phyloP scores from a whole-genome alignment of 208 protist genomes.

The Angomonas desouzai region DNA sequence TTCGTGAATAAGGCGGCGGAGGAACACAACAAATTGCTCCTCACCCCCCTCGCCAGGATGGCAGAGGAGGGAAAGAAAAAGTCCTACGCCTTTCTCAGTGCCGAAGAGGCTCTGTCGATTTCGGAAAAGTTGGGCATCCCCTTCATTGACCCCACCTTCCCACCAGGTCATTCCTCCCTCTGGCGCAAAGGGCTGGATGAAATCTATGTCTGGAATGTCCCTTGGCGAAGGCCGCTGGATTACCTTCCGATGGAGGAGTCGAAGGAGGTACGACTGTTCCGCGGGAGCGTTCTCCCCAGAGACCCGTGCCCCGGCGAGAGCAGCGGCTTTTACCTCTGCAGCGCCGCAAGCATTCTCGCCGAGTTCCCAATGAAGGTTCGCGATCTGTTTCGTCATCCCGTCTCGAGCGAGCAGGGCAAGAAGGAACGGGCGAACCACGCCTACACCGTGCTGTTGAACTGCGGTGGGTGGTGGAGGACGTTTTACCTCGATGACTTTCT shows the following conservation, averaged over 20 bases:
- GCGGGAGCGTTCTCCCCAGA: conserved; percentile 30
- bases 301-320: conserved; percentile 43
- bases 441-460: conserved; percentile 38
- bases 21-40: background rate
- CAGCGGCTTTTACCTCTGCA: conserved; percentile 50
- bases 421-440: conserved; percentile 22
- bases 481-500: conserved; percentile 55
- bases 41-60: conserved; percentile 18
- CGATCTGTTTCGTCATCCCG: conserved; percentile 31
- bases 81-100: conserved; percentile 28
- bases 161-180: conserved; percentile 23
- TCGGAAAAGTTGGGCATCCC: conserved; percentile 25
- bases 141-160: conserved; percentile 49
- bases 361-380: conserved; percentile 23
- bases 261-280: conserved; percentile 29
- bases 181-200: conserved; percentile 34
- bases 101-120: conserved; percentile 18
- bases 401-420: conserved; percentile 9
- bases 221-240: conserved; percentile 26
- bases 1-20: conserved; percentile 23
- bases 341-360: conserved; percentile 32
- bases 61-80: conserved; percentile 27
- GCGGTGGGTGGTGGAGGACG: conserved; percentile 50
- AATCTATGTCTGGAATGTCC: conserved; percentile 28
- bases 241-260: conserved; percentile 25